Evolutionary conservation across 2,329 filamentous ascomycete species (phyloP), one percentile per base, ranked within the genome.

Genomic region (Calonectria naviculata): DNA sequence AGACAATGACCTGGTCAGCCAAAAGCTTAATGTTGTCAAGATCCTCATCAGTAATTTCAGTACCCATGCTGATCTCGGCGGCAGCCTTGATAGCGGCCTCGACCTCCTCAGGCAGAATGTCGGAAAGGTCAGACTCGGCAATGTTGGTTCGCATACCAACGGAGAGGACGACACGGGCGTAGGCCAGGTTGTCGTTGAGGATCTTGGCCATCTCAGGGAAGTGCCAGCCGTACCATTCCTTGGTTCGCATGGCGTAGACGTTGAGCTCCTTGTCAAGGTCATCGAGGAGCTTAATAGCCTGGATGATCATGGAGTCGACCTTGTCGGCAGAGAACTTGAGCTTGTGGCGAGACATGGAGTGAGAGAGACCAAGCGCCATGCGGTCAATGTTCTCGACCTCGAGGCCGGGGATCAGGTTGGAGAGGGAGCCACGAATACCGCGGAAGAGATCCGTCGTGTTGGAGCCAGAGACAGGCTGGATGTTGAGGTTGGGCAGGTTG

Each of bases 181-280:
- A 99, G 75, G 95, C 95, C 73, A 98, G 87, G 86, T 99, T 99
- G 89, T 99, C 97, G 84, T 97, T 97, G 78, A 98, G 89, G 81
- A 98, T 98, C 86, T 95, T 96, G 81, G 94, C 95, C 89, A 99
- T 92, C 87, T 99, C 97, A 46, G 97, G 97, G 88, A 98, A 99
- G 86, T 98, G 97, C 97, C 97, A 99, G 80, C 97, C 97, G 83
- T 99, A 99, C 97, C 97, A 99, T 85, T 99, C 97, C 91, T 98
- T 98, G 73, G 98, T 95, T 84, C 97, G 91, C 97, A 99, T 99
- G 75, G 97, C 96, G 82, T 98, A 98, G 78, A 94, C 97, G 88
- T 99, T 99, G 75, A 99, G 89, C 85, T 99, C 97, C 89, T 99
- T 99, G 88, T 99, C 97, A 73, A 99, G 88, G 75, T 99, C 97